Percentiles rank a stretch among this genome's conserved stretches.
Conservation (phyloP, 2,329 filamentous ascomycete species). For the Scolecobasidium constrictum region DNA sequence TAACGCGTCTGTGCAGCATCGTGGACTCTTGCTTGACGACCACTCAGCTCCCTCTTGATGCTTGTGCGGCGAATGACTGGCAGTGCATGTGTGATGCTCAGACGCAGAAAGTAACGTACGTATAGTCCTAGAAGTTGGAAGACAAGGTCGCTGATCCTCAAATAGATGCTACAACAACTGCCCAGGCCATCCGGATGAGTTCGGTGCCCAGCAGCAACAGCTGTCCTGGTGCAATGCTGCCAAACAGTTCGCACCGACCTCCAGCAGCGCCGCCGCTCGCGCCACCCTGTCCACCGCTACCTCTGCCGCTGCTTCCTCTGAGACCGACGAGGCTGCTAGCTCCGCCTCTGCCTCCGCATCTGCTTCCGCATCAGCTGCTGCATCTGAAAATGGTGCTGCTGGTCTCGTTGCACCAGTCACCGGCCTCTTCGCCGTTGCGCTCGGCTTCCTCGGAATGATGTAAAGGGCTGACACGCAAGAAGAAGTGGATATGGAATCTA, state of each 20-base stretch:
- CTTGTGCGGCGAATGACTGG: conserved; percentile 39
- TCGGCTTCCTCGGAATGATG: conserved; percentile 4
- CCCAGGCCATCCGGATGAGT: conserved; percentile 34
- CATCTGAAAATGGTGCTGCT: background rate
- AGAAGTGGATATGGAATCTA: too few species aligned
- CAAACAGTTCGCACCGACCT: conserved; percentile 13
- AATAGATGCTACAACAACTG: conserved; percentile 54
- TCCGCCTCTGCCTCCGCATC: background rate
- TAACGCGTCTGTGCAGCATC: conserved; percentile 29
- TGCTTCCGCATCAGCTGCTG: background rate
- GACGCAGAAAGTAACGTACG: conserved; percentile 39
- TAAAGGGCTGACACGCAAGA: too few species aligned
- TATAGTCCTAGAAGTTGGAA: background rate
- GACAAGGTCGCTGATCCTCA: too few species aligned
- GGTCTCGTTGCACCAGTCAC: conserved; percentile 6
- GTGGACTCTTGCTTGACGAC: conserved; percentile 36
- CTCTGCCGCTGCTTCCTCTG: background rate
- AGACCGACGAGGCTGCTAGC: background rate
- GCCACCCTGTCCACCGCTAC: conserved; percentile 3
- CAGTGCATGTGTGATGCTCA: conserved; percentile 48
- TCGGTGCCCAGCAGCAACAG: conserved; percentile 22
- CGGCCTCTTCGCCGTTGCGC: conserved; percentile 6
- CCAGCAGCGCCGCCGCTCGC: background rate
- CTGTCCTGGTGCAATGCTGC: conserved; percentile 24
- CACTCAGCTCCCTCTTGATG: conserved; percentile 29